Evolutionary conservation across 169 alveolate genomes (phyloP), one percentile per base, ranked within the genome.

Genomic region (Plasmodium berghei): DNA sequence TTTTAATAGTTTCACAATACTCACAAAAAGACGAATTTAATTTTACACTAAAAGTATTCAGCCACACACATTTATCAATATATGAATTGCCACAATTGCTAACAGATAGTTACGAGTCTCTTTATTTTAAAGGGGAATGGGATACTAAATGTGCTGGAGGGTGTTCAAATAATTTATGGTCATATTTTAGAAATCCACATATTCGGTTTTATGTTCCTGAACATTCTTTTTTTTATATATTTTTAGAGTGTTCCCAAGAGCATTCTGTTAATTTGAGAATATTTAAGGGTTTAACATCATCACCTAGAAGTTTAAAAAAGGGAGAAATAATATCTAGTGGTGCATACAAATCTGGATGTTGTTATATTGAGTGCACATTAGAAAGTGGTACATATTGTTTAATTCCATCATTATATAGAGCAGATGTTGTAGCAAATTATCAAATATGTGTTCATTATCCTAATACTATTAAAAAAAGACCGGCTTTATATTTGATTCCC

Each of bases 231-330:
- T 93, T 88, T 42, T 63, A 86, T 59, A 66, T 93, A 9, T 71
- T 95, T 67, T 90, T 95, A 66, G 97, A 95, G 59, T 86, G 93
- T 62, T 87, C 93, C 5, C 85, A 77, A 77, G 94, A 88, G 42
- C 72, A 93, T 52, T 95, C 97, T 12, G 96, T 95, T 70, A 95
- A 95, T 85, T 63, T 95, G 88, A 71, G 97, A 52, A 54, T 95
- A 34, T 95, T 95, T 87, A 54, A 58, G 18, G 95, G 96, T 9
- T 58, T 93, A 5, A 54, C 94, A 24, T 95, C 97, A 18, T 93
- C 97, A 2, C 87, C 94, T 42, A 87, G 96, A 20, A 40, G 91
- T 28, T 89, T 95, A 45, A 92, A 94, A 61, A 90, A 92, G 46
- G 95, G 94, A 56, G 91, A 90, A 72, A 89, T 93, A 12, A 52